A percentile compares a stretch with the other conserved stretches of the same genome.
Evolutionary conservation across 306 rosid genomes (phyloP).

Genomic region (Crataegus laevigata): DNA sequence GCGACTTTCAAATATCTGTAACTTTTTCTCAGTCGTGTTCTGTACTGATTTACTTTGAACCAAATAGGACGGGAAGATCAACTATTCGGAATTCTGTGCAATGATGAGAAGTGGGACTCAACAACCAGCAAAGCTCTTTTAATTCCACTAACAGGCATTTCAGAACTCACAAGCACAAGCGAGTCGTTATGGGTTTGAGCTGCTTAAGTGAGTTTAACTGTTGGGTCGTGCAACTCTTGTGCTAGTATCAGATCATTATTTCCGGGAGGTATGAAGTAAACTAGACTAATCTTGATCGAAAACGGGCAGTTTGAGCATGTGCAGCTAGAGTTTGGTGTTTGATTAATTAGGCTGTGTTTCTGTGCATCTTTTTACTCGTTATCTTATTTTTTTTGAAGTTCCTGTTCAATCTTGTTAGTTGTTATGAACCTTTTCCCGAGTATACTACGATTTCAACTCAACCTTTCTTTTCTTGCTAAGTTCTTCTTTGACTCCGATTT

Average conservation of each 20-base stretch:
- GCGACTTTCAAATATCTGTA: neutral
- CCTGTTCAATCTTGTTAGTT: neutral
- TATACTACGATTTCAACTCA: neutral
- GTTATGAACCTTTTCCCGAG: constrained; percentile 7
- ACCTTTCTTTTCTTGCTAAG: neutral
- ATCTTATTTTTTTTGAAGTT: constrained; percentile 11
- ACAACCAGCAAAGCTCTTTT: constrained; percentile 38
- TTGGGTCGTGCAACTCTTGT: neutral
- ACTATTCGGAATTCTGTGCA: constrained; percentile 76
- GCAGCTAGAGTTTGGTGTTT: constrained; percentile 15
- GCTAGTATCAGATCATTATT: neutral
- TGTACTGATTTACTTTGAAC: constrained; percentile 15
- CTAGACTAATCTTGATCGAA: constrained; percentile 14
- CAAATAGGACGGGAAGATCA: constrained; percentile 83
- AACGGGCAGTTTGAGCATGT: constrained; percentile 14
- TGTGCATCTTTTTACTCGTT: constrained; percentile 15
- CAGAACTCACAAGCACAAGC: constrained; percentile 9
- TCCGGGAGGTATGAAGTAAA: constrained; percentile 3
- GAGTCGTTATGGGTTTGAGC: constrained; percentile 10
- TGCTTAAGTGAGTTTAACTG: constrained; percentile 10
- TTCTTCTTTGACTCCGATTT: neutral
- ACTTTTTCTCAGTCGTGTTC: neutral
- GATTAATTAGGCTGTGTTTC: constrained; percentile 12
- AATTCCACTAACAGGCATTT: constrained; percentile 1
- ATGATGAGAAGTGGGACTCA: constrained; percentile 95